Conservation (phyloP, 129 eudicot genomes). For the Centaurea solstitialis region DNA sequence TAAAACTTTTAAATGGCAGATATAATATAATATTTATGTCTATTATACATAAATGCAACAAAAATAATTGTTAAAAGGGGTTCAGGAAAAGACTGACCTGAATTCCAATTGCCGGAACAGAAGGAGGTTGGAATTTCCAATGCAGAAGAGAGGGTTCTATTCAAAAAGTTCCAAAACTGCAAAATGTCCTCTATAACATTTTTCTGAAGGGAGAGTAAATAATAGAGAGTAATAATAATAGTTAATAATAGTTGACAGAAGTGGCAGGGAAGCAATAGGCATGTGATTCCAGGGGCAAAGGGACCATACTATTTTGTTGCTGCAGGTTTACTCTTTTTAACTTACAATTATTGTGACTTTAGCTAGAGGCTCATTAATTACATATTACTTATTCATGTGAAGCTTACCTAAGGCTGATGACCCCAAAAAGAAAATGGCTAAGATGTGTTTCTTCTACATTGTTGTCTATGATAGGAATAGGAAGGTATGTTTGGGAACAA, state of each 20-base stretch:
- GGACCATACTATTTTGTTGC: constrained; percentile 41
- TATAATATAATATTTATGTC: constrained; percentile 10
- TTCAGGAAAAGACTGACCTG: constrained; percentile 32
- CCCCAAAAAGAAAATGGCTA: neutral
- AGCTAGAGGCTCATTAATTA: constrained; percentile 14
- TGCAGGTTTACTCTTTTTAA: constrained; percentile 38
- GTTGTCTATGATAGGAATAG: neutral
- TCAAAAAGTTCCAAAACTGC: constrained; percentile 30
- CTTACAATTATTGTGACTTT: constrained; percentile 20
- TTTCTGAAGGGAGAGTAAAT: constrained; percentile 24
- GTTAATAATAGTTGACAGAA: constrained; percentile 36
- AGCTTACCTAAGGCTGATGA: constrained; percentile 5
- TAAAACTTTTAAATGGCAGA: neutral
- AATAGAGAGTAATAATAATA: neutral
- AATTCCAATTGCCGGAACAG: constrained; percentile 49
- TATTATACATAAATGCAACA: constrained; percentile 3
- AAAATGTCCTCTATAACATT: constrained; percentile 25
- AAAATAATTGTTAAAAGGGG: constrained; percentile 7
- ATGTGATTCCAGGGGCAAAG: constrained; percentile 47
- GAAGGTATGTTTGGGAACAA: neutral
- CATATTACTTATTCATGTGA: constrained; percentile 11
- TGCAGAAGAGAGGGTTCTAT: constrained; percentile 48
- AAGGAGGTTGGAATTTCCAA: constrained; percentile 46
- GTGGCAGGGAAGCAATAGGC: constrained; percentile 51
- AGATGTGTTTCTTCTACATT: constrained; percentile 1